A percentile compares a stretch with the other conserved stretches of the same genome.
Conservation (phyloP, 805 yeast species). For the Kazachstania martiniae region DNA sequence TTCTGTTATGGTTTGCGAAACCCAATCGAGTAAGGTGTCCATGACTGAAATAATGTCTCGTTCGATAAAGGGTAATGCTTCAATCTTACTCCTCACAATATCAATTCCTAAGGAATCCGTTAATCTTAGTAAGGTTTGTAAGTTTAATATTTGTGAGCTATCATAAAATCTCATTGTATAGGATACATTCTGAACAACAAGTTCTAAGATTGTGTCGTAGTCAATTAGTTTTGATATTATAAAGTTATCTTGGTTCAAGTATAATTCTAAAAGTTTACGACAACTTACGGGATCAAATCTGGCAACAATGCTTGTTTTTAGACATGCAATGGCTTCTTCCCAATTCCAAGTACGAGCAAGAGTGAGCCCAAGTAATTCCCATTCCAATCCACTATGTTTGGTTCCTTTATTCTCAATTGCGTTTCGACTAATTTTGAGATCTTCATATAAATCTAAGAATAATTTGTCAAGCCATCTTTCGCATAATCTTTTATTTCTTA, state of each 20-base stretch:
- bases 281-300: conserved; percentile 57
- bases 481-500: conserved; percentile 21
- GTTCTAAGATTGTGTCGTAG: conserved; percentile 23
- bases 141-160: conserved; percentile 36
- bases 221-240: no score
- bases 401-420: conserved; percentile 22
- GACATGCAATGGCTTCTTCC: conserved; percentile 40
- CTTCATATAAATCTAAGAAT: conserved; percentile 28
- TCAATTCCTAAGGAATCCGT: conserved; percentile 13
- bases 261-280: conserved; percentile 36
- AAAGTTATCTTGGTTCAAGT: conserved; percentile 10
- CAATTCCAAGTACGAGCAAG: conserved; percentile 38
- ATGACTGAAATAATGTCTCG: conserved; percentile 1
- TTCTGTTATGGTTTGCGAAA: conserved; percentile 6
- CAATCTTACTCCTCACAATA: conserved; percentile 10
- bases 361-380: conserved; percentile 61
- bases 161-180: conserved; percentile 61
- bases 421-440: conserved; percentile 23
- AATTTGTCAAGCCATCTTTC: conserved; percentile 28
- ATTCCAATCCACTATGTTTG: conserved; percentile 55
- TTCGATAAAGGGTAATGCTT: conserved; percentile 11
- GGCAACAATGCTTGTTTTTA: conserved; percentile 42
- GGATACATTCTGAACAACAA: conserved; percentile 41
- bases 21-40: conserved; percentile 17
- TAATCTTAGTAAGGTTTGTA: conserved; percentile 35